Base-by-base conservation (phyloP, 108 stramenopile genomes). In the Aureococcus anophagefferens region DNA sequence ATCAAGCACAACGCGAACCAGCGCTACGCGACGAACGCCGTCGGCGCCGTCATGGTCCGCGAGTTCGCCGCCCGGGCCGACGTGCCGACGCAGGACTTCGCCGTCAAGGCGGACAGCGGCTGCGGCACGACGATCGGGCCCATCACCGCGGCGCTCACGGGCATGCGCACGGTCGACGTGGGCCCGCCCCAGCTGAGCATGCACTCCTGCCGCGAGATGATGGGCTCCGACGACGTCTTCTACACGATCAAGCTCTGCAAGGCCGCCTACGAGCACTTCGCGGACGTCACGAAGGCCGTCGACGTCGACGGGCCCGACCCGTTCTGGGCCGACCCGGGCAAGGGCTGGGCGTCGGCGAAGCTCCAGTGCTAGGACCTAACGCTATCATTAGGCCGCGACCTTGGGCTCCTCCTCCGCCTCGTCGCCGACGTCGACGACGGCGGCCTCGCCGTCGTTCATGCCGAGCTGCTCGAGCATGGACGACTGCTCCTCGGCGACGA, bases 101-200 rank as follows among this genome's bases (percentile, higher is more conserved):
- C 95, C 21, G 93, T 97, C 18, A 79, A 94, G 46, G 90, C 93
- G 69, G 96, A 97, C 69, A 94, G 93, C 78, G 89, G 84, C 0
- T 99, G 98, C 68, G 98, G 96, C 9, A 85, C 81, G 64, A 99
- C 98, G 13, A 99, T 99, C 74, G 98, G 98, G 21, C 98, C 98
- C 0, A 82, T 96, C 17, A 88, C 96, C 18, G 84, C 90, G 40
- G 71, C 94, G 0, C 65, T 81, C 13, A 93, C 93, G 0, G 98
- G 98, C 17, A 91, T 97, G 30, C 76, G 91, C 65, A 87, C 96
- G 14, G 93, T 99, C 46, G 98, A 99, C 73, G 80, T 95, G 73
- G 98, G 98, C 25, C 90, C 91, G 67, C 93, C 96, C 18, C 96
- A 97, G 76, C 75, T 96, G 30, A 86, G 89, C 33, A 99, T 99